Percentiles rank a stretch among this genome's conserved stretches.
Conservation (phyloP, 805 yeast genomes). For the Grigorovia humatica region DNA sequence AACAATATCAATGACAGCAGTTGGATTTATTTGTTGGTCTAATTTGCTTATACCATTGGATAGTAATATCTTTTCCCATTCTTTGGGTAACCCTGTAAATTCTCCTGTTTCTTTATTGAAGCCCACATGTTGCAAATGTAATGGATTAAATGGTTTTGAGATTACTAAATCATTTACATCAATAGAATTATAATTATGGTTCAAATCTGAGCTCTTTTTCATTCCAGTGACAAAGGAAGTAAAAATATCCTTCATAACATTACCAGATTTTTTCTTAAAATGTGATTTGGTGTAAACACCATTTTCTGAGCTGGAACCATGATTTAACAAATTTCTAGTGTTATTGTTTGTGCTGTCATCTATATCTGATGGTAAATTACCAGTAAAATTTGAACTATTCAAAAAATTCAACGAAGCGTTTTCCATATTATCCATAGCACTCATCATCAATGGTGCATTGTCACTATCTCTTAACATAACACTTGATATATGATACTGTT, state of each 20-base stretch:
- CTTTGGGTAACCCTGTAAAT: slow-evolving; percentile 84
- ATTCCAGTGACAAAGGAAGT: slow-evolving; percentile 32
- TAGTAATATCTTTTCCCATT: slow-evolving; percentile 76
- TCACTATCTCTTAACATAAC: not conserved
- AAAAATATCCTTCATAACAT: slow-evolving; percentile 48
- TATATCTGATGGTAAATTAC: too few species aligned
- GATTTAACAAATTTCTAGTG: not conserved
- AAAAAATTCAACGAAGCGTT: not conserved
- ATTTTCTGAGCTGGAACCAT: not conserved
- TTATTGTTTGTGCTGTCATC: not conserved
- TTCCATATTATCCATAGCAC: not conserved
- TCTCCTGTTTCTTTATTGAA: slow-evolving; percentile 75
- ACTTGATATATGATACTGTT: not conserved
- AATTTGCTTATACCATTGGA: slow-evolving; percentile 80
- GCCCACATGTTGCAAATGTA: slow-evolving; percentile 92
- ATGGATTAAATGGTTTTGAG: slow-evolving; percentile 81
- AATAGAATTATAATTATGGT: not conserved
- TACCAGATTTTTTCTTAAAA: slow-evolving; percentile 11
- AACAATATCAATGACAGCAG: slow-evolving; percentile 85
- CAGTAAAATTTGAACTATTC: not conserved
- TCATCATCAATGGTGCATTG: not conserved
- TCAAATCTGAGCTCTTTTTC: slow-evolving; percentile 1
- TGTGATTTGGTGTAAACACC: not conserved
- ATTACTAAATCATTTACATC: slow-evolving; percentile 32
- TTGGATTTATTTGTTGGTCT: slow-evolving; percentile 86